Evolutionary conservation across 352 stramenopile species (phyloP).

Genomic region (Labyrinthula sp.): DNA sequence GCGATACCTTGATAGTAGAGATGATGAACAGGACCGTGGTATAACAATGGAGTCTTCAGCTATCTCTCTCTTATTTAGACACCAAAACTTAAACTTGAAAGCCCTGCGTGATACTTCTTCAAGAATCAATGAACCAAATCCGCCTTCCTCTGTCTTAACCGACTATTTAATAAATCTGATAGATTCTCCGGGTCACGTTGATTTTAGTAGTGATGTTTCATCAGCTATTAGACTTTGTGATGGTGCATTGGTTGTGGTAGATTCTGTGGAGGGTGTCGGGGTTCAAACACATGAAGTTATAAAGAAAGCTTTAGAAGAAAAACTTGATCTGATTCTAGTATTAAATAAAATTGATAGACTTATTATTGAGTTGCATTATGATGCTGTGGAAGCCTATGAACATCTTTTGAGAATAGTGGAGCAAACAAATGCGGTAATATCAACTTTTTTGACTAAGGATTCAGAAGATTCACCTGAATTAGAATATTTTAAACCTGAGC

Average conservation of each 20-base stretch:
- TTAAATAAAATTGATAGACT: constrained; percentile 92
- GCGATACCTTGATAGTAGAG: constrained; percentile 78
- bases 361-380: constrained; percentile 70
- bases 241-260: constrained; percentile 72
- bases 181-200: constrained; percentile 77
- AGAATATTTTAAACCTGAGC: constrained; percentile 54
- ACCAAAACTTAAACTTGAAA: constrained; percentile 33
- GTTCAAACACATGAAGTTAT: constrained; percentile 77
- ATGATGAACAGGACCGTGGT: constrained; percentile 43
- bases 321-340: constrained; percentile 72
- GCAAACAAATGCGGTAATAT: constrained; percentile 42
- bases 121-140: constrained; percentile 14
- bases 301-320: constrained; percentile 70
- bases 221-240: constrained; percentile 80
- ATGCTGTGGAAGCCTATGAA: constrained; percentile 65
- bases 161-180: constrained; percentile 76
- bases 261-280: constrained; percentile 82
- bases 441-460: constrained; percentile 23
- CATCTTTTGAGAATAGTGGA: constrained; percentile 70
- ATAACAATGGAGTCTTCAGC: constrained; percentile 90
- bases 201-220: constrained; percentile 81
- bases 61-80: constrained; percentile 71
- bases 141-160: constrained; percentile 32
- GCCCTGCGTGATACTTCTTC: constrained; percentile 5
- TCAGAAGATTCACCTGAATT: constrained; percentile 39